phyloP scores from a whole-genome alignment of 257 asterid genomes.

The Nicotiana attenuata region DNA sequence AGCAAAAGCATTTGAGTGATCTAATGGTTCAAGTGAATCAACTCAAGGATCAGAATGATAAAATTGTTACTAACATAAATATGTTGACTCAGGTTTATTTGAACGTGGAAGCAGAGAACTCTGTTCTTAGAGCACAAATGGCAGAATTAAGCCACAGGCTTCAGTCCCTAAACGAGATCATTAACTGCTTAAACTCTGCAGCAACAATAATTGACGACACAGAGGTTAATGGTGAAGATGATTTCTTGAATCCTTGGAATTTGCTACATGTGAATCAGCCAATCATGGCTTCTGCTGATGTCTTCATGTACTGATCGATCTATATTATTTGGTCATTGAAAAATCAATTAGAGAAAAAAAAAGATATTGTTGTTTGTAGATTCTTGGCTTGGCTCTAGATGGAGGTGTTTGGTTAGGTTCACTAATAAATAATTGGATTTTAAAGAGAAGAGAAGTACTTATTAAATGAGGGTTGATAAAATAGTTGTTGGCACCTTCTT shows the following conservation, averaged over 20 bases:
- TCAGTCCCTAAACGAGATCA: slow-evolving; percentile 43
- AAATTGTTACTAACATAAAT: slow-evolving; percentile 18
- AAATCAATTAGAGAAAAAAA: not conserved
- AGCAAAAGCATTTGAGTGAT: slow-evolving; percentile 32
- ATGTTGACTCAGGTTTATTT: slow-evolving; percentile 17
- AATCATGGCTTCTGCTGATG: slow-evolving; percentile 41
- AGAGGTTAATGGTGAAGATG: slow-evolving; percentile 17
- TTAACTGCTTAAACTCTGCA: slow-evolving; percentile 21
- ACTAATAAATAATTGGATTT: slow-evolving; percentile 3
- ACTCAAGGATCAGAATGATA: slow-evolving; percentile 23
- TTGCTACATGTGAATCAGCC: slow-evolving; percentile 41
- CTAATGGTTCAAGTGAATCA: slow-evolving; percentile 19
- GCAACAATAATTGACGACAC: not conserved
- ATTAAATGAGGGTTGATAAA: not conserved
- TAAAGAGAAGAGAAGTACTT: not conserved
- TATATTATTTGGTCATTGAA: not conserved
- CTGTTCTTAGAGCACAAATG: slow-evolving; percentile 29
- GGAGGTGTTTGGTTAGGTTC: not conserved
- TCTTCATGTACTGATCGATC: slow-evolving; percentile 38
- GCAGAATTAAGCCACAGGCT: slow-evolving; percentile 43
- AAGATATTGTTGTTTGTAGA: not conserved
- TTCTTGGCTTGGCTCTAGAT: slow-evolving; percentile 9
- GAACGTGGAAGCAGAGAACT: slow-evolving; percentile 31
- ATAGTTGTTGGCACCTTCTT: not conserved
- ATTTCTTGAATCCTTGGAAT: slow-evolving; percentile 49